Base-by-base conservation (phyloP, 2,329 filamentous ascomycete genomes). In the Diaporthe caulivora region DNA sequence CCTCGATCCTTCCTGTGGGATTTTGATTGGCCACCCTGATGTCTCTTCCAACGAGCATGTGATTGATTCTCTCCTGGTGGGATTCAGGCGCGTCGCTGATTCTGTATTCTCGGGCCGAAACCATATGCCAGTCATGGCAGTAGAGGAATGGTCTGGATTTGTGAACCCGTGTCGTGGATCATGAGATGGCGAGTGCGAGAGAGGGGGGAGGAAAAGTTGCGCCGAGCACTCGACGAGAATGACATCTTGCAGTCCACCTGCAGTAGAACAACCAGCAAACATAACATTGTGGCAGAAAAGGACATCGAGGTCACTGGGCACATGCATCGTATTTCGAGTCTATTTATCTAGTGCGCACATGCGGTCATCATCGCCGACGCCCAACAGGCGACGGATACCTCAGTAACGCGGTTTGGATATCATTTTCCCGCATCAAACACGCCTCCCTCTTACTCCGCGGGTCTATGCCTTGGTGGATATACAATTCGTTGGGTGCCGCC, bases 351-450 rank as follows among this genome's bases (percentile, higher is more conserved):
- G 68, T 64, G 54, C 26, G 29, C 37, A 62, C 72, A 72, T 37
- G 21, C 42, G 44, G 42, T 74, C n/a, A 44, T 37, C 55, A 65
- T 44, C 26, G 53, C 65, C 58, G 51, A 67, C 34, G 44, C 53
- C 34, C 42, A 72, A 40, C 26, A 57, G 29, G 47, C 47, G 47
- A 57, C 55, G 47, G 11, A 40, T 73, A 21, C 55, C 55, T 71
- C 58, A 54, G 57, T 54, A 68, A 44, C 37, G 55, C 60, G 68
- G 71, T 26, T 68, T 68, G 71, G 71, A 71, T 73, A 73, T 75
- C 68, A 68, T 60, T 73, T 73, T 44, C 44, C 67, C 68, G 60
- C 53, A 69, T 49, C 55, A 51, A 49, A 47, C n/a, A n/a, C n/a
- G n/a, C n/a, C 44, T 24, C 51, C 44, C 26, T 31, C 34, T 17